Evolutionary conservation across 306 rosid species (phyloP), one percentile per base, ranked within the genome.

Genomic region (Rosa rugosa): DNA sequence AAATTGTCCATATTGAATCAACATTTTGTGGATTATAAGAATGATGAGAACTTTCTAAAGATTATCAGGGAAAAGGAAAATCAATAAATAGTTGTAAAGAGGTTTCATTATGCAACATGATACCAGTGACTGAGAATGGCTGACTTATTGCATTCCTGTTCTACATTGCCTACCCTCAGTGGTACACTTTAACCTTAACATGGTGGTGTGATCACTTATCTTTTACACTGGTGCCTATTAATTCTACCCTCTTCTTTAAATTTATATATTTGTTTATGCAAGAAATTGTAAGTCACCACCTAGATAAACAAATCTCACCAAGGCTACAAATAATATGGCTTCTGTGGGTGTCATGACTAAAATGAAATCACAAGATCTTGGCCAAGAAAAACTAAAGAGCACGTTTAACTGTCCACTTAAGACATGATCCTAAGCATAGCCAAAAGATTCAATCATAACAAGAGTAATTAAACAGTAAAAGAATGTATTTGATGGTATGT

Each of bases 21-120:
- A 71, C 12, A 71, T 45, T 47, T 23, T 23, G 23, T 46, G 7
- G 23, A 49, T 50, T 20, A 9, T 20, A 5, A 36, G 47, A 6
- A 34, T 51, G 64, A 72, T 36, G 17, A 51, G 18, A 72, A 72
- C 31, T 5, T 51, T 36, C 3, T 0, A 7, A 27, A 14, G 49
- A 53, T 20, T 0, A 31, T 20, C 49, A 6, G 13, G 64, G 60
- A 49, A 47, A 31, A 51, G 41, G 68, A 50, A 71, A 51, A 72
- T 51, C 47, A 34, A 38, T 6, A 16, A 18, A 36, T 16, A 67
- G 13, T 40, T 67, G 8, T 67, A 4, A 40, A 67, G 27, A 40
- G 47, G 71, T 40, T 40, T 38, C 49, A 67, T 40, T n/a, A 67
- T 40, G 71, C 27, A 67, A 38, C 49, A 67, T 67, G 45, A 64